Base-by-base conservation (phyloP, 2,329 filamentous ascomycete genomes). In the Alternaria infectoria region DNA sequence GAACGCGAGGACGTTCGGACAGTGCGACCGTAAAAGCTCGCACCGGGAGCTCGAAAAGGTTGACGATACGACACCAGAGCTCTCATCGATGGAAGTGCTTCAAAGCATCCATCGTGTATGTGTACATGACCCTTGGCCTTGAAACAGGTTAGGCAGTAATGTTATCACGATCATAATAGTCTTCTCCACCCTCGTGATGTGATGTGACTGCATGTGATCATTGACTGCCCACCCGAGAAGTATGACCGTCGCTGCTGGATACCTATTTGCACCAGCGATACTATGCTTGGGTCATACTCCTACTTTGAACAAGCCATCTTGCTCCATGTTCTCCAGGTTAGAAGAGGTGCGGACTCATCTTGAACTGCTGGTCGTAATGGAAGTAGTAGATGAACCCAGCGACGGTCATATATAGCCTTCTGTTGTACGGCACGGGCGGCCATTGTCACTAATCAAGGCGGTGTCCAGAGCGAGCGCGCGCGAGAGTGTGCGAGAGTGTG, bases 181-280 rank as follows among this genome's bases (percentile, higher is more conserved):
- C 47, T 28, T 21, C 43, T 17, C 8, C 44, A 19, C 19, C 36
- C 13, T 23, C 11, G 49, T 12, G 49, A 50, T 43, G 50, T 55
- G 26, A 15, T 5, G 49, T 51, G 28, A 23, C 2, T 56, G 9
- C 13, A 21, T 17, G 17, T 45, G 25, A 17, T 54, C 26, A 60
- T 40, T 21, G 25, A 32, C 4, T 51, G 30, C 55, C 25, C 44
- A 74, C 19, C 44, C 68, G 62, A 19, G 80, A 74, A 28, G 79
- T 74, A 77, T 81, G 79, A n/a, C 80, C 80, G 61, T 81, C 80
- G 7, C 78, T 81, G 49, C 77, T 81, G 47, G 90, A 82, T 32
- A 90, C 88, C 84, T 86, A 90, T 62, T 90, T 86, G 73, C 90
- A 87, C 70, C 90, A 76, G 70, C 84, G 87, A 32, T 88, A 79